Base-by-base conservation (phyloP, 495 filamentous ascomycete genomes). In the Annulohypoxylon maeteangense region DNA sequence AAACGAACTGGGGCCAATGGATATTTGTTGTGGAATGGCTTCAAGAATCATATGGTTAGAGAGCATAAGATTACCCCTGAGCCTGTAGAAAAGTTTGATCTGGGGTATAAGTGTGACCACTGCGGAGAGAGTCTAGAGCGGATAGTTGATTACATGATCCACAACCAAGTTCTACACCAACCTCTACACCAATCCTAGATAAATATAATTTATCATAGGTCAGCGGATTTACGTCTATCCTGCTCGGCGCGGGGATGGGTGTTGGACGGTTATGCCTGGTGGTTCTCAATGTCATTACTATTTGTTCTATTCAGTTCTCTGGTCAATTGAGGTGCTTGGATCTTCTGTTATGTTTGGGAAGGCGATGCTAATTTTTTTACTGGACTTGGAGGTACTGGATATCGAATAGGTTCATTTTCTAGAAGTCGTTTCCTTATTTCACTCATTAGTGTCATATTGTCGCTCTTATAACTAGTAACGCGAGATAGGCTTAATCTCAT, bases 1-100 rank as follows among this genome's bases (percentile, higher is more conserved):
- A 74, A 79, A 32, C 72, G 76, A 51, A 48, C 76, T 20, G 77
- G 71, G 3, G 64, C 63, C 12, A 79, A 74, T 36, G 81, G 81
- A 12, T 82, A 78, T 55, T 73, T 75, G 36, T 64, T 67, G 34
- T 61, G 66, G 53, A 67, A 51, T 10, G 78, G 76, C 48, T 70
- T 82, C 14, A 60, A 66, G 18, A 78, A 75, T 7, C 80, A 82
- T 54, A 59, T 76, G 31, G 44, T 56, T 27, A 63, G 75, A n/a
- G 56, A 62, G 31, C 75, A 77, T 32, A 57, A 69, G 16, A 54
- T 67, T 16, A 55, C 56, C 6, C 20, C 40, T 18, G 27, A 64
- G 31, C 12, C 31, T 29, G 12, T 20, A 14, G 25, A 18, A 14
- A 29, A 45, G 18, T 56, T 1, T 4, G 8, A 7, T 4, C 4